Base-by-base conservation (phyloP, 1,284 basidiomycete species). In the Acaromyces ingoldii region DNA sequence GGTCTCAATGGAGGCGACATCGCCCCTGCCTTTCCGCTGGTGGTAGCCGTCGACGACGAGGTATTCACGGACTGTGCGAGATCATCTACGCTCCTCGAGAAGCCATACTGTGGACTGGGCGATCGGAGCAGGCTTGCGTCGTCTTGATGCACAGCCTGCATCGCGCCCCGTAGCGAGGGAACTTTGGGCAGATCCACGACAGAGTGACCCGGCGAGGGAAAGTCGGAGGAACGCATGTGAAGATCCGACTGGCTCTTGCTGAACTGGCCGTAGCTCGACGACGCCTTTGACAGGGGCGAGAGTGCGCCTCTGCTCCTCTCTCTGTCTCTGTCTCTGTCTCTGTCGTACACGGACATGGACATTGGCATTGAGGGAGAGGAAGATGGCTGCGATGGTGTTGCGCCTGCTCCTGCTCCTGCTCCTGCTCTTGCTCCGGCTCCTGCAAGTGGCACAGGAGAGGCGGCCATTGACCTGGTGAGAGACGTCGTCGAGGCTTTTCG, bases 11-110 rank as follows among this genome's bases (percentile, higher is more conserved):
- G 58, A 66, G 4, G 55, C 62, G 24, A 46, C 64, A 43, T 4
- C 57, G 17, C 21, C 13, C 11, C 43, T 25, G 44, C 33, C 19
- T 15, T 6, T 9, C 10, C 21, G 31, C 4, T 41, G 25, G n/a
- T 7, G 34, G 22, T 40, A 30, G 15, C 33, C 17, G 19, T 38
- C n/a, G 17, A 37, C 40, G 15, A 21, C 45, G 24, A 19, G 6
- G 2, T 17, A 17, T 11, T 11, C 15, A 1, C 33, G 21, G 19
- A 24, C 49, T 28, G 28, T 51, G 2, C 58, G 42, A 70, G 54
- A 36, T 70, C 66, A 37, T 70, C 68, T 31, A 65, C 68, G 34
- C 68, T 70, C 34, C 66, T 57, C 15, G 68, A 69, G 41, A 63
- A 69, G 53, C 60, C 60, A 29, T 60, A 40, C 2, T 55, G 52